phyloP scores from a whole-genome alignment of 1,284 basidiomycete genomes.

The Sanghuangporus sanghuang region DNA sequence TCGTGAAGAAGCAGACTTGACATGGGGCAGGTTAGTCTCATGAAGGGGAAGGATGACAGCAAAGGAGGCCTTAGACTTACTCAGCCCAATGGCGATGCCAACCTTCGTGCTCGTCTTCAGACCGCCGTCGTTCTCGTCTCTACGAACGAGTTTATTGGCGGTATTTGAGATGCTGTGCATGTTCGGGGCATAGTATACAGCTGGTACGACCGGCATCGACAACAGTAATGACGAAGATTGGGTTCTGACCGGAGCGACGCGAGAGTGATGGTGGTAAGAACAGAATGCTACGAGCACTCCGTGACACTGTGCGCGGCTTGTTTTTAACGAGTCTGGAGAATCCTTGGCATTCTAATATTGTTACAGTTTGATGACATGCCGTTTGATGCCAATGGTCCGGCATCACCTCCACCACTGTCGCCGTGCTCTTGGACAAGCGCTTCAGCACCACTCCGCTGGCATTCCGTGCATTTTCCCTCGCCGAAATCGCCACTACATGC shows the following conservation, averaged over 20 bases:
- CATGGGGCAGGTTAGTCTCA: neutral
- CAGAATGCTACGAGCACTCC: neutral
- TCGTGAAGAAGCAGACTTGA: conserved; percentile 24
- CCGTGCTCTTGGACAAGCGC: neutral
- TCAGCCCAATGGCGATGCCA: conserved; percentile 15
- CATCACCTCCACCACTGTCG: neutral
- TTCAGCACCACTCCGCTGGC: neutral
- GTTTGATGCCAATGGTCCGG: neutral
- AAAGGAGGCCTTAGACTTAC: conserved; percentile 1
- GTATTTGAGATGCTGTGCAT: neutral
- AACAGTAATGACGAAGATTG: neutral
- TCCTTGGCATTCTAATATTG: neutral
- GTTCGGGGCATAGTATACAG: neutral
- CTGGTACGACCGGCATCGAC: too few relatives aligned
- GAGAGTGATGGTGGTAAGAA: neutral
- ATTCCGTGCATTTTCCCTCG: too few relatives aligned
- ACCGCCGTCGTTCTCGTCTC: conserved; percentile 7
- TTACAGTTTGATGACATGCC: neutral
- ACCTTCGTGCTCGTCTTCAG: conserved; percentile 12
- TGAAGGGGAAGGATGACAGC: neutral
- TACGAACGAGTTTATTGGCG: neutral
- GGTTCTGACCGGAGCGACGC: neutral
- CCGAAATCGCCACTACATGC: too few relatives aligned
- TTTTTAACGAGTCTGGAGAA: neutral
- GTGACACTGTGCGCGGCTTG: neutral